Base-by-base conservation (phyloP, 768 basidiomycete species). In the Chalciporus sphaerocephalus region DNA sequence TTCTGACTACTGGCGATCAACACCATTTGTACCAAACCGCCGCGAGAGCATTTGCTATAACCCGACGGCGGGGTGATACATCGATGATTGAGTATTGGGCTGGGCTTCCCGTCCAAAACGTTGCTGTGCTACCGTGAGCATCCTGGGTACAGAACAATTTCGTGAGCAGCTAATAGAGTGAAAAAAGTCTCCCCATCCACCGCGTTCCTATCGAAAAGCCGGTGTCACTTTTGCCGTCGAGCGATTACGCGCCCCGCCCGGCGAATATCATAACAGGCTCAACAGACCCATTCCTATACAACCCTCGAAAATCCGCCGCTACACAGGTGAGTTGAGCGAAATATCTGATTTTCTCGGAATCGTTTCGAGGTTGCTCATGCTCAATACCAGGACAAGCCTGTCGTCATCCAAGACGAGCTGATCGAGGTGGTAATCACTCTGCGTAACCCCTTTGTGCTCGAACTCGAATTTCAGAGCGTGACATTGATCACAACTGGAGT, bases 361-460 rank as follows among this genome's bases (percentile, higher is more conserved):
- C 44, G 48, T n/a, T n/a, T n/a, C n/a, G n/a, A n/a, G n/a, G n/a
- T 44, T 12, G 27, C 47, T 30, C 18, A 15, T 38, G 17, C 20
- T 28, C 18, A 27, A 20, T 39, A 13, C 24, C 48, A 85, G 81
- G 74, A 69, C 6, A 77, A 80, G 70, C 70, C 77, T 0, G 57
- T 87, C 11, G 75, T 93, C 12, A 88, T 92, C 1, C 88, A 89
- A 61, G 85, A 85, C 53, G 96, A 98, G 62, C 65, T 69, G 4
- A 69, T 92, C 23, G 93, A 98, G 55, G 78, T 97, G 54, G 74
- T 83, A 7, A 71, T 98, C 36, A 84, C 85, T 17, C 67, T 99
- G n/a, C 80, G 82, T 46, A 99, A 99, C 64, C 91, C 92, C 2
- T 95, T 85, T 64, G 79, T 90, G 4, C 95, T 98, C 64, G 91